Base-by-base conservation (phyloP, 495 filamentous ascomycete species). In the Margaritispora aquatica region DNA sequence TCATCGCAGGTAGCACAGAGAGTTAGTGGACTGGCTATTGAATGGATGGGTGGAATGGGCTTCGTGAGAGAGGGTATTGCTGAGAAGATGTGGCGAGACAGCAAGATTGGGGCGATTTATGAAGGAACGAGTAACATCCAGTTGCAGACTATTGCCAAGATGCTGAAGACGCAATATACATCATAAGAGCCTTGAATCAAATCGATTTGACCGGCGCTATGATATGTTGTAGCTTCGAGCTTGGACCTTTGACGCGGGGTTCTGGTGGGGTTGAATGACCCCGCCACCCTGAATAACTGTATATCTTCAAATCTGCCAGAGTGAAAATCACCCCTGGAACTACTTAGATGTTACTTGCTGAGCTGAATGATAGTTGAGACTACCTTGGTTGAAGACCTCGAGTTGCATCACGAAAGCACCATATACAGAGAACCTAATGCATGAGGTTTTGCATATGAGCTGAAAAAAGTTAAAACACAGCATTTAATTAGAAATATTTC, bases 71-170 rank as follows among this genome's bases (percentile, higher is more conserved):
- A 99, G 71, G 94, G 94, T 1, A 84, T 96, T 61, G 94, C 95
- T 2, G 94, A 99, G 85, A 99, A 99, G 84, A 95, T 87, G 77
- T 99, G 86, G 80, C 81, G 94, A 22, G 94, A 99, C 71, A 93
- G 89, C 77, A 99, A 97, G 85, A 99, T 99, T 69, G 94, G 94
- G 1, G 91, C 90, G 48, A 97, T 99, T 63, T 97, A 99, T 75
- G 94, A 99, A 79, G 94, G 94, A 44, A 96, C 92, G 55, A 82
- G 79, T 69, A 83, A 83, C 66, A 83, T 83, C 51, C 80, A 83
- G 78, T 73, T 97, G 70, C 88, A 89, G 73, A 98, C 94, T 15
- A 97, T 98, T 68, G 91, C 90, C 49, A 96, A 92, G 84, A 67
- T 89, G 69, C 77, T 97, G 69, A 92, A 97, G 79, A 93, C 92